Conservation (phyloP, 345 rosid species). For the Nasturtium officinale region DNA sequence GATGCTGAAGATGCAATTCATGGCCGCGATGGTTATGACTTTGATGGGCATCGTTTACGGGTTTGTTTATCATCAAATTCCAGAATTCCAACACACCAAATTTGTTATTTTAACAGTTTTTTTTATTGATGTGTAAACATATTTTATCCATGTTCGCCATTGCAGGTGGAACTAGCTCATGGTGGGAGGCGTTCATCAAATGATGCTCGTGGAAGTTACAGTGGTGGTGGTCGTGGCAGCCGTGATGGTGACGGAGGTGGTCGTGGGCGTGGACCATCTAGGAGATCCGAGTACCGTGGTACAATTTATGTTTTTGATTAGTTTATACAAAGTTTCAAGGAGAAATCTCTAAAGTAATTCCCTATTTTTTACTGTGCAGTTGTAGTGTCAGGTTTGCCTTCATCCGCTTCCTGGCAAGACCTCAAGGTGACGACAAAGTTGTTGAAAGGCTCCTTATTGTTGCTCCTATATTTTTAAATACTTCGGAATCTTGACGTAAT, state of each 20-base stretch:
- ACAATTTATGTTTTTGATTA: slow-evolving; percentile 17
- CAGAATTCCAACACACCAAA: background rate
- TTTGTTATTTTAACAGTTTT: background rate
- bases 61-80: slow-evolving; percentile 45
- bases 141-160: background rate
- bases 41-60: slow-evolving; percentile 84
- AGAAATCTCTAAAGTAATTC: slow-evolving; percentile 5
- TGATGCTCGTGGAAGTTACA: slow-evolving; percentile 66
- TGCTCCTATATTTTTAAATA: background rate
- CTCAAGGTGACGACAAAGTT: slow-evolving; percentile 62
- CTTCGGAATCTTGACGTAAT: slow-evolving; percentile 24
- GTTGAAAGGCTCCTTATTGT: background rate
- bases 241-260: slow-evolving; percentile 48
- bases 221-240: slow-evolving; percentile 56
- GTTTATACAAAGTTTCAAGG: background rate
- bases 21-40: slow-evolving; percentile 97
- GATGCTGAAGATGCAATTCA: slow-evolving; percentile 98
- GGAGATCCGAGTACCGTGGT: slow-evolving; percentile 92
- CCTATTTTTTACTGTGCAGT: slow-evolving; percentile 49
- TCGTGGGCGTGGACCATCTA: slow-evolving; percentile 81
- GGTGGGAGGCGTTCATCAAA: slow-evolving; percentile 87
- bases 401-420: slow-evolving; percentile 99
- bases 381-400: slow-evolving; percentile 77
- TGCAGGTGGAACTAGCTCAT: slow-evolving; percentile 96
- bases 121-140: background rate